Percentiles rank a stretch among this genome's conserved stretches.
Conservation (phyloP, 345 rosid species). For the Gossypium turneri region DNA sequence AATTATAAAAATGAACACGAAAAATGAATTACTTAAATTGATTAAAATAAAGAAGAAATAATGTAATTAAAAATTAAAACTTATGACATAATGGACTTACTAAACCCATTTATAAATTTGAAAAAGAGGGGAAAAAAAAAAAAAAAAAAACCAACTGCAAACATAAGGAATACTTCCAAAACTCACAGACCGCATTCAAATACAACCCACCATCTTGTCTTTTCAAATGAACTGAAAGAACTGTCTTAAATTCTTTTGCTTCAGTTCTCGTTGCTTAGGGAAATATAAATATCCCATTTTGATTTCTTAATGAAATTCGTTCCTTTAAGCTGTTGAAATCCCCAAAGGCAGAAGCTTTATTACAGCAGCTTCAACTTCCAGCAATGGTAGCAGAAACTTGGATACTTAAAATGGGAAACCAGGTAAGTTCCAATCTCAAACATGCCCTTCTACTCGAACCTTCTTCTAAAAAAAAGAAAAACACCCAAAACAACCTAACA, state of each 20-base stretch:
- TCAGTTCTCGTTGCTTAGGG: not conserved
- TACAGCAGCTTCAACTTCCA: conserved; percentile 7
- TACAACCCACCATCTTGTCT: not conserved
- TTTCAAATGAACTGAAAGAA: not conserved
- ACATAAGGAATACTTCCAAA: not conserved
- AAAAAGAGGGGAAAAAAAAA: too few relatives aligned
- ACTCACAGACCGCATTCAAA: not conserved
- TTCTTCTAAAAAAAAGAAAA: conserved; percentile 31
- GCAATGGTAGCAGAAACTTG: conserved; percentile 96
- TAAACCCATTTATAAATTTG: too few relatives aligned
- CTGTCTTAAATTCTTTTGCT: not conserved
- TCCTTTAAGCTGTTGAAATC: conserved; percentile 10
- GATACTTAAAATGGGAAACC: conserved; percentile 92
- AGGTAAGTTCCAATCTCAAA: conserved; percentile 86
- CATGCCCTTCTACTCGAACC: conserved; percentile 70
- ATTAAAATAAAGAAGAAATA: too few relatives aligned
- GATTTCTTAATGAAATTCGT: not conserved
- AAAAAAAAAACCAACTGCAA: not conserved
- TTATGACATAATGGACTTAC: too few relatives aligned
- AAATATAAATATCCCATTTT: not conserved
- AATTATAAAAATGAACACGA: too few relatives aligned
- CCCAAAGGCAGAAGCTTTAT: not conserved
- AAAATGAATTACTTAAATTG: too few relatives aligned
- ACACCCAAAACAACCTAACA: conserved; percentile 29
- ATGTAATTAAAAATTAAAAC: too few relatives aligned